These are phyloP conservation scores for Rubia yunnanensis DNA, from an alignment of 257 asterid species.

Conservation along the genomic window DNA sequence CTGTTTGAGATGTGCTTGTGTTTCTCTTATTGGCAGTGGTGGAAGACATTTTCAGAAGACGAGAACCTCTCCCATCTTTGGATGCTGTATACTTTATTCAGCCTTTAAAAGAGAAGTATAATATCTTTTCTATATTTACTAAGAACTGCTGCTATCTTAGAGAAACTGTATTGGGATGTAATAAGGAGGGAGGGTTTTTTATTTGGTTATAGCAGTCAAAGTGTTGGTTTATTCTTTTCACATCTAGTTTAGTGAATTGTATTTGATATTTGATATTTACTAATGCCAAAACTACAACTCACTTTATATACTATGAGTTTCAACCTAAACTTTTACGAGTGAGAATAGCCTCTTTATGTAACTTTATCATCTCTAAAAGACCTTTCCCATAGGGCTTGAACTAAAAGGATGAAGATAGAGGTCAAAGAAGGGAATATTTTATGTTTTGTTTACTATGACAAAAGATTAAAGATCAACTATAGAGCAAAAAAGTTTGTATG, in stretches of 20 bases:
- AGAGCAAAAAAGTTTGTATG: background rate
- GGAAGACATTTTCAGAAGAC: constrained; percentile 89
- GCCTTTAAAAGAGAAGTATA: constrained; percentile 90
- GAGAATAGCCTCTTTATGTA: background rate
- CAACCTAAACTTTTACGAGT: background rate
- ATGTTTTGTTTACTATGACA: background rate
- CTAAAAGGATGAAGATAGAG: background rate
- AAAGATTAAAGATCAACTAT: background rate
- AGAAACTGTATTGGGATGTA: background rate
- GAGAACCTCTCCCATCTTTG: constrained; percentile 97
- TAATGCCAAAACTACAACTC: background rate
- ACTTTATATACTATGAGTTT: background rate
- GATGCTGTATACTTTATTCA: constrained; percentile 91
- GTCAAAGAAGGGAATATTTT: background rate
- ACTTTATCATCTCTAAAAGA: background rate
- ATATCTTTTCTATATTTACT: constrained; percentile 9
- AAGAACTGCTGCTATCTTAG: constrained; percentile 1
- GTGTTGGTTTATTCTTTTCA: background rate
- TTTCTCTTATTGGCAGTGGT: constrained; percentile 56
- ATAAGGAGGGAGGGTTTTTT: background rate
- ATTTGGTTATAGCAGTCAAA: background rate
- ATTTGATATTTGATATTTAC: background rate
- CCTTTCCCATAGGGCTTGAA: background rate
- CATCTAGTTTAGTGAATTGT: no score
- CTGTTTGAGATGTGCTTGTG: background rate